Evolutionary conservation across 805 yeast genomes (phyloP), one percentile per base, ranked within the genome.

Genomic region (Cyberlindnera americana): DNA sequence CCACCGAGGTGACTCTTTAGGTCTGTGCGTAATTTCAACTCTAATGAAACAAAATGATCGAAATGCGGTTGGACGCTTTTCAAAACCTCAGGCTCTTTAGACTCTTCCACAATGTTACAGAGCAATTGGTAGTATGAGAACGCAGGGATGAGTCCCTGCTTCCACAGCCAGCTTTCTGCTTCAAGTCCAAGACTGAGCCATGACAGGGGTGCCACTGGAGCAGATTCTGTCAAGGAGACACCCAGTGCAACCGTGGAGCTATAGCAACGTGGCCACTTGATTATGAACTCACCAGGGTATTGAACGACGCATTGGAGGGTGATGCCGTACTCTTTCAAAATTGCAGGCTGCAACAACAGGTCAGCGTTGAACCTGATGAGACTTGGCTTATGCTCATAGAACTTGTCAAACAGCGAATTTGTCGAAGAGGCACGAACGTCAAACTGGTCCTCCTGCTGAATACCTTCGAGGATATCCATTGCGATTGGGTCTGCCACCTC

Each of bases 261-360:
- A 52, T 75, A 81, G 1, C 75, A 53, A 39, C 68, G 66, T 0
- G 90, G 88, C 47, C 62, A 78, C 40, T 72, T 77, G 42, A 81
- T 62, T 6, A 83, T 60, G 40, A 70, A 67, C 25, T 83, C 84
- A 1, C 86, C 85, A 0, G 81, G 78, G 27, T 65, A 66, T 54
- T 83, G 90, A n/a, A 68, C 54, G 0, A 74, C 61, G 6, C 72
- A 68, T 31, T 66, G 61, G 19, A 66, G 72, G 5, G 54, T 61
- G 15, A 83, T 78, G 0, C 79, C 81, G 23, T 69, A 49, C 16
- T 64, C 59, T n/a, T 49, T 44, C n/a, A 83, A 56, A 21, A 64
- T 47, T 9, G 65, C 60, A 1, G 86, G 83, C 0, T 79, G 64
- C 5, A 81, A 56, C 36, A 76, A 57, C 13, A 67, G 48, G 40